Evolutionary conservation across 2,329 filamentous ascomycete species (phyloP).

Genomic region (Fusarium tanahbumbuense): DNA sequence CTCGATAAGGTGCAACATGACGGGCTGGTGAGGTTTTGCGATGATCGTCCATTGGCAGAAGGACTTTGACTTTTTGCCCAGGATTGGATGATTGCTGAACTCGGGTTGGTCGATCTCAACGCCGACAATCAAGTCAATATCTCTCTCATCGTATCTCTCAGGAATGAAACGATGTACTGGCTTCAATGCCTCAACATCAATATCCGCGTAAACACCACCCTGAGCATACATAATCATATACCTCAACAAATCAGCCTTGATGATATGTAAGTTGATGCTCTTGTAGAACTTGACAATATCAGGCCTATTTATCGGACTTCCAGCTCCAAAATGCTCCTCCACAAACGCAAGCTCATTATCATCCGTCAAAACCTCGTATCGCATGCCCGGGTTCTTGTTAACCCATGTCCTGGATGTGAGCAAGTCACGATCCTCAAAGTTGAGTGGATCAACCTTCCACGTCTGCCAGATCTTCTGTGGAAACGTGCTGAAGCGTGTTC

Average conservation of each 20-base stretch:
- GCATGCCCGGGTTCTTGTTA: constrained; percentile 71
- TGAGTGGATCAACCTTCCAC: constrained; percentile 77
- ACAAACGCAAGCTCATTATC: constrained; percentile 75
- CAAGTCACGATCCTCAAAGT: constrained; percentile 73
- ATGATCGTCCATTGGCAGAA: constrained; percentile 84
- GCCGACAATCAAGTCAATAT: constrained; percentile 77
- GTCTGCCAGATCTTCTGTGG: constrained; percentile 81
- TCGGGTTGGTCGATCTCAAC: constrained; percentile 78
- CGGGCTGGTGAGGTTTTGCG: constrained; percentile 72
- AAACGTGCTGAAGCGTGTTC: constrained; percentile 55
- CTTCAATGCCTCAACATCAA: constrained; percentile 53
- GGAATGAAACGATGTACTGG: constrained; percentile 53
- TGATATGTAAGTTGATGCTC: constrained; percentile 70
- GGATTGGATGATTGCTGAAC: constrained; percentile 71
- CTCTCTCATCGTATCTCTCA: constrained; percentile 69
- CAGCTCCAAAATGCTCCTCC: constrained; percentile 74
- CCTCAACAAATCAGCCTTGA: constrained; percentile 75
- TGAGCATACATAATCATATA: constrained; percentile 79
- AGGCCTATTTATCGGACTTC: constrained; percentile 71
- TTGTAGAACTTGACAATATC: constrained; percentile 73
- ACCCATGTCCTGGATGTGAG: constrained; percentile 73
- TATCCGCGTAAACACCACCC: constrained; percentile 77
- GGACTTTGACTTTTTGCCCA: constrained; percentile 74
- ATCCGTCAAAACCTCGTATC: constrained; percentile 78
- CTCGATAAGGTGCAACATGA: constrained; percentile 76